These are phyloP conservation scores for Hemisphaericaspora subhashii DNA, from an alignment of 1,139 yeast species.

Conservation along the genomic window DNA sequence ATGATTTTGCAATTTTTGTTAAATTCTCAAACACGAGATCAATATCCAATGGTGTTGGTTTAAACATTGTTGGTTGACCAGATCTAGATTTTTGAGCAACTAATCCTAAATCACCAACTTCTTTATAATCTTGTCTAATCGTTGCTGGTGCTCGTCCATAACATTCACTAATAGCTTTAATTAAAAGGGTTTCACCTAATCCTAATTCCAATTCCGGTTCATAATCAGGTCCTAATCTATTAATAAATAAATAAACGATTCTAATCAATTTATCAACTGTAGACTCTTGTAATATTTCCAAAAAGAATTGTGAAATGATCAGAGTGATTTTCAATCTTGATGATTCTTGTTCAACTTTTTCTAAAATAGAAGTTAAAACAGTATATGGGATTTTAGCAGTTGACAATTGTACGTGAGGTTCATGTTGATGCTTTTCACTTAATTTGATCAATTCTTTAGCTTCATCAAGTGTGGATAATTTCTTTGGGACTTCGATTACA, in stretches of 20 bases:
- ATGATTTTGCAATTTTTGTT: constrained; percentile 71
- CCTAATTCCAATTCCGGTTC: constrained; percentile 89
- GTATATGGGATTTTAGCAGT: constrained; percentile 54
- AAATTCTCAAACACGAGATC: constrained; percentile 71
- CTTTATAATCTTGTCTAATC: constrained; percentile 71
- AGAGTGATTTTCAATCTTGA: constrained; percentile 81
- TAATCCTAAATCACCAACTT: constrained; percentile 85
- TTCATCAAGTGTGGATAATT: constrained; percentile 14
- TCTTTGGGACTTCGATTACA: constrained; percentile 9
- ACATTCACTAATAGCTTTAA: constrained; percentile 87
- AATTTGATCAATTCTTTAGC: constrained; percentile 26
- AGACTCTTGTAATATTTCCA: constrained; percentile 56
- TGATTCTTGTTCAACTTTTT: constrained; percentile 72
- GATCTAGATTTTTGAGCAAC: constrained; percentile 84
- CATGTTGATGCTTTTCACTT: constrained; percentile 21
- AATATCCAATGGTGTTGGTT: constrained; percentile 78
- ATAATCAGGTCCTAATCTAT: constrained; percentile 91
- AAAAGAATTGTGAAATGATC: constrained; percentile 68
- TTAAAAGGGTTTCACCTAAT: constrained; percentile 81
- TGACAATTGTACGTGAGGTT: constrained; percentile 15
- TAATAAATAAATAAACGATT: constrained; percentile 81
- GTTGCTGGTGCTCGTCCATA: constrained; percentile 78
- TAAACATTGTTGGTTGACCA: constrained; percentile 90
- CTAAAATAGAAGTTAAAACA: constrained; percentile 67
- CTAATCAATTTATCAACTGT: constrained; percentile 60